phyloP scores from a whole-genome alignment of 1,284 basidiomycete genomes.

The Tilletia walkeri region DNA sequence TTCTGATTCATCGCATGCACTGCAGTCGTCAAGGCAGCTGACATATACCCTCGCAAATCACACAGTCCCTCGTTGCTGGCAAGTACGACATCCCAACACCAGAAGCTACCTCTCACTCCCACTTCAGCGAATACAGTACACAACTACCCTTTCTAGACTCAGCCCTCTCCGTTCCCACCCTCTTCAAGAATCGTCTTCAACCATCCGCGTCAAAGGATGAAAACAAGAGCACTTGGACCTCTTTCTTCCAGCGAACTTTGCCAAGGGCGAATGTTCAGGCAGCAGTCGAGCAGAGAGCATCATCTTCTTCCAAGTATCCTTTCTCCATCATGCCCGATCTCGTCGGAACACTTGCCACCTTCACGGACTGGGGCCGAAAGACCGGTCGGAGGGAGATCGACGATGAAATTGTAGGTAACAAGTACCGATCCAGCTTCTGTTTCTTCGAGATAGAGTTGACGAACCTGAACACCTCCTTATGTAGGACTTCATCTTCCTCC shows the following conservation, averaged over 20 bases:
- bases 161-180: conserved; percentile 5
- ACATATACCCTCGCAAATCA: too few relatives aligned
- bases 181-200: conserved; percentile 11
- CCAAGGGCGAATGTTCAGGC: too few relatives aligned
- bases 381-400: neutral
- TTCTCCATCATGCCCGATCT: conserved; percentile 11
- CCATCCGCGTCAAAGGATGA: neutral
- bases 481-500: conserved; percentile 11
- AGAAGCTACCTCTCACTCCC: conserved; percentile 24
- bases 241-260: too few relatives aligned
- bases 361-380: conserved; percentile 30
- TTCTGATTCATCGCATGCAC: neutral
- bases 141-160: conserved; percentile 15
- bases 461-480: too few relatives aligned
- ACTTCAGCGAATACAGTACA: neutral
- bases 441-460: too few relatives aligned
- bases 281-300: too few relatives aligned
- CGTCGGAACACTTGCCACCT: conserved; percentile 29
- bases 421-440: too few relatives aligned
- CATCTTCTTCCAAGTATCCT: conserved; percentile 12
- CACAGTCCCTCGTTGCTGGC: conserved; percentile 31
- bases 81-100: conserved; percentile 26
- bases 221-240: neutral
- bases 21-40: neutral
- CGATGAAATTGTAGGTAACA: neutral